Base-by-base conservation (phyloP, 1,284 basidiomycete species). In the Apiotrichum domesticum region DNA sequence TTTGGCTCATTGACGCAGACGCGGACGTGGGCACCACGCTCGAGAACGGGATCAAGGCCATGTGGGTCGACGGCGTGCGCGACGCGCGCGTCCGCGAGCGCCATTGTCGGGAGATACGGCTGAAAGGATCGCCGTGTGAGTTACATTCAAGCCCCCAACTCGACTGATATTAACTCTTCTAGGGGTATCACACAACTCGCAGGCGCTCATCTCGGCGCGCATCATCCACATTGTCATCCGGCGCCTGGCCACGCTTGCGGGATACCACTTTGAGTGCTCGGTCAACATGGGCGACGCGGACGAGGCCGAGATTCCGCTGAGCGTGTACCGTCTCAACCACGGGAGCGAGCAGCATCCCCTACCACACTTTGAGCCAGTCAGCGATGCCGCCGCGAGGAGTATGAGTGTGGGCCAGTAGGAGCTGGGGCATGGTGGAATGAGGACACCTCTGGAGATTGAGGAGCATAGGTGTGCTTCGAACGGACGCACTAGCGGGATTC, bases 1-100 rank as follows among this genome's bases (percentile, higher is more conserved):
- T 75, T 44, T 75, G 71, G 71, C 72, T 75, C 52, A 75, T 75
- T 49, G 73, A 75, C 52, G 70, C 73, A 32, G 70, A 71, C 47
- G 71, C 70, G 3, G 73, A 75, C 40, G 68, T 75, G 6, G 73
- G 73, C 14, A 62, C 71, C 48, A 66, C 67, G 2, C 56, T 75
- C 9, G 73, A 75, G 58, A 66, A 72, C 52, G 72, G 71, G 4
- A 73, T 75, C 61, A 69, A 66, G 57, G 64, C 58, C 11, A 68
- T 59, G 47, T 75, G 73, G 73, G 45, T 66, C 1, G 69, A 72
- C 41, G 73, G 72, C n/a, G 57, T 75, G 10, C 61, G 66, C 42
- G 68, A 72, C 57, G 71, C 72, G 4, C 63, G 72, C 14, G 70
- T 71, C 13, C 54, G 71, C 32, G 69, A 73, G 55, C 52, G 72